Conservation (phyloP, 768 basidiomycete genomes). For the Cystobasidium ongulense region DNA sequence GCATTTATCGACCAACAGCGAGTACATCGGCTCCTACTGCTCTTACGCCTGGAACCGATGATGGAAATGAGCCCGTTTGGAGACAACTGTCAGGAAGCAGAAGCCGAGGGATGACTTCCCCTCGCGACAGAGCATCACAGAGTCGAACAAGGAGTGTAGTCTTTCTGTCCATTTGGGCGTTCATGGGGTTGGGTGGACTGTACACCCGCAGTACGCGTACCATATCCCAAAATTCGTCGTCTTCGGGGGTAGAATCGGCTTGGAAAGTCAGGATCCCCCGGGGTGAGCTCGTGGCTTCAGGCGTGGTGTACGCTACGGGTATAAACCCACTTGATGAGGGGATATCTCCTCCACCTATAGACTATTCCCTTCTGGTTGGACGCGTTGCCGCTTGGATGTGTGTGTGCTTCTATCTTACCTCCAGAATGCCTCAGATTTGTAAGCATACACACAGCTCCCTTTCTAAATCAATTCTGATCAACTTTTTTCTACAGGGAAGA, state of each 20-base stretch:
- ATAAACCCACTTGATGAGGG: not conserved
- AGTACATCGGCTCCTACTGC: not conserved
- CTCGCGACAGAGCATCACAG: constrained; percentile 49
- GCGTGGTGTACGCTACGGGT: not conserved
- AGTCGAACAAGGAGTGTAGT: constrained; percentile 68
- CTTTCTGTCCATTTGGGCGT: constrained; percentile 66
- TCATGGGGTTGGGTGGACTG: constrained; percentile 52
- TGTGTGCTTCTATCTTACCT: constrained; percentile 84
- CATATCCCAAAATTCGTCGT: not conserved
- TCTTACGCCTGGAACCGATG: not conserved
- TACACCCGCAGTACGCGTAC: not conserved
- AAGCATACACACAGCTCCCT: constrained; percentile 48
- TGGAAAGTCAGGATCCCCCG: not conserved
- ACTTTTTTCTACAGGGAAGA: constrained; percentile 55
- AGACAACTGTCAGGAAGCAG: not conserved
- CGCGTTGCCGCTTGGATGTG: constrained; percentile 91
- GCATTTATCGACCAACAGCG: not conserved
- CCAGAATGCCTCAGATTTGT: constrained; percentile 95
- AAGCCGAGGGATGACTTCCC: not conserved
- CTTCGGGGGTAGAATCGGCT: not conserved
- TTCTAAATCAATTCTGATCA: no score
- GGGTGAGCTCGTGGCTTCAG: not conserved
- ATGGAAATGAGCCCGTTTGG: not conserved
- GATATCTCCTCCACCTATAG: not conserved
- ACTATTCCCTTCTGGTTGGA: constrained; percentile 51